Percentiles rank a stretch among this genome's conserved stretches.
Evolutionary conservation across 768 basidiomycete genomes (phyloP).

Genomic region (Boletus rufocinnamomeus): DNA sequence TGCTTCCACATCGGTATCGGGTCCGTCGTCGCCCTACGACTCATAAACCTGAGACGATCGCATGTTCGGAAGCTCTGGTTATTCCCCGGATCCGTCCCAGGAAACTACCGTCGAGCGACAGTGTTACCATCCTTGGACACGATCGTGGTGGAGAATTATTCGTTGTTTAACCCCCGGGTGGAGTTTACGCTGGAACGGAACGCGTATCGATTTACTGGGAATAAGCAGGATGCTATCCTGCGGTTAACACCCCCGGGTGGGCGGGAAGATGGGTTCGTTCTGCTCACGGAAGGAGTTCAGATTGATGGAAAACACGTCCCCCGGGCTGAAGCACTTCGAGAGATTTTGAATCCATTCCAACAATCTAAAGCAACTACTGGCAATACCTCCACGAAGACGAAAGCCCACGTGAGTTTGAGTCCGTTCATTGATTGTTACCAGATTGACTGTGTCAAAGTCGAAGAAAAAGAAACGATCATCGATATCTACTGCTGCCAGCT

Average conservation of each 20-base stretch:
- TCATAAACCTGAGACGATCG: constrained; percentile 30
- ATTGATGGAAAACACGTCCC: constrained; percentile 29
- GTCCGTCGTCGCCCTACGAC: constrained; percentile 29
- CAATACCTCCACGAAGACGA: constrained; percentile 15
- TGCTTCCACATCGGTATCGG: constrained; percentile 32
- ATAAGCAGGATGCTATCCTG: constrained; percentile 25
- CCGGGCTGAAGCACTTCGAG: constrained; percentile 20
- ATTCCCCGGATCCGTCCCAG: constrained; percentile 28
- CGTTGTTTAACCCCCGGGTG: constrained; percentile 19
- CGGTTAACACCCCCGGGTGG: constrained; percentile 15
- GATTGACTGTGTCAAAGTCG: constrained; percentile 14
- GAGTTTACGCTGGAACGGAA: constrained; percentile 30
- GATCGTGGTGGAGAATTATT: constrained; percentile 28
- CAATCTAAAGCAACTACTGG: background rate
- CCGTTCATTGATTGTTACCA: background rate
- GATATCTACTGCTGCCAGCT: constrained; percentile 1
- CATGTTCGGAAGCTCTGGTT: constrained; percentile 36
- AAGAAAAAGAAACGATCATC: constrained; percentile 23
- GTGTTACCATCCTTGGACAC: constrained; percentile 28
- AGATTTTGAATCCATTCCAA: constrained; percentile 25
- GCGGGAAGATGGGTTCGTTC: constrained; percentile 23
- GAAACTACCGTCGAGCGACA: constrained; percentile 22
- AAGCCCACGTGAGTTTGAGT: constrained; percentile 17
- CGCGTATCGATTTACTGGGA: constrained; percentile 23
- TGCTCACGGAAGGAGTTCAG: constrained; percentile 27